Base-by-base conservation (phyloP, 192 early-diverging fungal species). In the Lunasporangiospora selenospora region DNA sequence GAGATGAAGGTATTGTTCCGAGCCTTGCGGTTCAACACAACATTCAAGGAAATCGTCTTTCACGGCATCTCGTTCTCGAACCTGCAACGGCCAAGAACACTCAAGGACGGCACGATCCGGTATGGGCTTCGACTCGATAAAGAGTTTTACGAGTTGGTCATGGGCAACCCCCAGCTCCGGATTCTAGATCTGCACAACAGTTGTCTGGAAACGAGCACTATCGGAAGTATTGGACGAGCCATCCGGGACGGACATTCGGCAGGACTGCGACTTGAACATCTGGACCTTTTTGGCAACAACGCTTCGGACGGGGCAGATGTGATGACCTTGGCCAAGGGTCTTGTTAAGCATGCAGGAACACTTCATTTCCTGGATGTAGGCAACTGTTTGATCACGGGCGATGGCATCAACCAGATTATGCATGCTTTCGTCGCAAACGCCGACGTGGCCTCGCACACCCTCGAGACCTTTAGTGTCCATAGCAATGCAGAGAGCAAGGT, bases 381-480 rank as follows among this genome's bases (percentile, higher is more conserved):
- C 9, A 52, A 57, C 44, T 71, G 67, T 24, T 59, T 57, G 31
- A 62, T 71, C 32, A 71, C 67, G 4, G 67, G 67, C n/a, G 67
- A 71, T 26, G 67, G 67, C 8, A 71, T 71, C 53, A 71, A 71
- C 32, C 67, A 71, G 46, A 52, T 71, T 34, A 71, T 71, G 67
- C 67, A 71, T 21, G 67, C 67, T 16, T 71, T 71, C 45, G 67
- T 71, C 19, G 67, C 67, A 46, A 71, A 71, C 34, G 59, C 67
- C 1, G 67, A 71, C 16, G 67, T 71, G 4, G 67, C 67, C 33
- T 61, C 67, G 8, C 67, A 71, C 39, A 56, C 59, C 1, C 53
- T 71, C 10, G 67, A 71, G 50, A 48, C 15, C 0, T 71, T 71
- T 38, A 47, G 58, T 15, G 62, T 71, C 23, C 58, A 71, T 16